Evolutionary conservation across 352 stramenopile genomes (phyloP).

Genomic region (Hyaloperonospora arabidopsidis): DNA sequence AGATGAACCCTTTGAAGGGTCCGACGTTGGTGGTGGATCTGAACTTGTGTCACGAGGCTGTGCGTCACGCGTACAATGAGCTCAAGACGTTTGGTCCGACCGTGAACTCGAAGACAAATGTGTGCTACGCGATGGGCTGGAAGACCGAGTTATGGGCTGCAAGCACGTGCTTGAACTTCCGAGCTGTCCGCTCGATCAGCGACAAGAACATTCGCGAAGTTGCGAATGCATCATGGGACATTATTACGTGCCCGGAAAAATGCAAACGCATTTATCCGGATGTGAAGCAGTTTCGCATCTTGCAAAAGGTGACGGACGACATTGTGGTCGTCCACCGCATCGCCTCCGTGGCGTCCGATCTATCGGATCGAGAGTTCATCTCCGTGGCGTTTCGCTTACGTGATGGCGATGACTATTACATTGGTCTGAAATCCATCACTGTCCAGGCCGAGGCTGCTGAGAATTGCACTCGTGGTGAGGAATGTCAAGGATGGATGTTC

Average conservation of each 20-base stretch:
- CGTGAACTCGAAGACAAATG: constrained; percentile 78
- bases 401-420: constrained; percentile 73
- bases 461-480: constrained; percentile 74
- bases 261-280: constrained; percentile 80
- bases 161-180: constrained; percentile 69
- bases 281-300: constrained; percentile 74
- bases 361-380: constrained; percentile 73
- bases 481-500: constrained; percentile 82
- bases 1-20: constrained; percentile 72
- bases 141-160: constrained; percentile 78
- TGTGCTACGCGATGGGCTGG: constrained; percentile 82
- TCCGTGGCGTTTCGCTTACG: constrained; percentile 66
- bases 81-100: constrained; percentile 65
- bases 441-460: constrained; percentile 64
- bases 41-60: constrained; percentile 69
- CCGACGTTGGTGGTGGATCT: constrained; percentile 69
- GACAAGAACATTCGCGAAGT: constrained; percentile 70
- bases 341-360: constrained; percentile 58
- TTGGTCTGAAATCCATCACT: constrained; percentile 65
- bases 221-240: constrained; percentile 68
- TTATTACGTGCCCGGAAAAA: constrained; percentile 78
- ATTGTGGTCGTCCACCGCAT: constrained; percentile 77
- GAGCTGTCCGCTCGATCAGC: constrained; percentile 45
- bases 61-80: constrained; percentile 73
- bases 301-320: constrained; percentile 80